phyloP scores from a whole-genome alignment of 495 filamentous ascomycete species.

The Annulohypoxylon bovei region DNA sequence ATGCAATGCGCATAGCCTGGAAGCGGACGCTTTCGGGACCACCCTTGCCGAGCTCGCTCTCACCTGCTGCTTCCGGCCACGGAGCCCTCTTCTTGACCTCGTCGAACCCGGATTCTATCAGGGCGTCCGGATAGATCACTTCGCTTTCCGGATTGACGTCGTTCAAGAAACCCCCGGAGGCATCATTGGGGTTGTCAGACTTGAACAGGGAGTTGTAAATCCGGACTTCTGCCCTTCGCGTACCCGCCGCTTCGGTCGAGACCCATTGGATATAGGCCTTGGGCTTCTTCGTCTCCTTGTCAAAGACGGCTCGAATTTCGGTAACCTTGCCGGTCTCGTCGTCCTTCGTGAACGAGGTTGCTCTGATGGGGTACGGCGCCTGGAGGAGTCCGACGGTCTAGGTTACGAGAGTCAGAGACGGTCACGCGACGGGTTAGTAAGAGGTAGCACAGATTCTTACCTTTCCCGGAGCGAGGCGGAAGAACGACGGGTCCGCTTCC shows the following conservation, averaged over 20 bases:
- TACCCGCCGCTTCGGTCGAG: conserved; percentile 67
- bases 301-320: conserved; percentile 72
- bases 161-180: conserved; percentile 78
- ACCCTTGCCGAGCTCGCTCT: conserved; percentile 64
- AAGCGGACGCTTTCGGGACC: conserved; percentile 83
- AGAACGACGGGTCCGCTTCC: conserved; percentile 64
- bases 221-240: conserved; percentile 79
- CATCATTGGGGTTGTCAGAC: conserved; percentile 77
- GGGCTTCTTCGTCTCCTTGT: conserved; percentile 78
- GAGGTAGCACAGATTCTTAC: conserved; percentile 8
- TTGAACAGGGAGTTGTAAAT: conserved; percentile 88
- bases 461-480: conserved; percentile 92
- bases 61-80: conserved; percentile 81
- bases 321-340: conserved; percentile 72
- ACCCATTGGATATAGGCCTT: conserved; percentile 97
- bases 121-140: conserved; percentile 76
- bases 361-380: conserved; percentile 83
- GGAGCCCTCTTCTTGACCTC: conserved; percentile 78
- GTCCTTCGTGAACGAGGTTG: conserved; percentile 79
- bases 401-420: conserved; percentile 2
- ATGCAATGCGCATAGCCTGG: conserved; percentile 90
- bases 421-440: not conserved
- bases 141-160: conserved; percentile 90
- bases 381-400: conserved; percentile 83
- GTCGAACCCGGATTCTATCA: conserved; percentile 87